These are phyloP conservation scores for Esteya vermicola DNA, from an alignment of 2,329 filamentous ascomycete genomes.

Conservation along the genomic window DNA sequence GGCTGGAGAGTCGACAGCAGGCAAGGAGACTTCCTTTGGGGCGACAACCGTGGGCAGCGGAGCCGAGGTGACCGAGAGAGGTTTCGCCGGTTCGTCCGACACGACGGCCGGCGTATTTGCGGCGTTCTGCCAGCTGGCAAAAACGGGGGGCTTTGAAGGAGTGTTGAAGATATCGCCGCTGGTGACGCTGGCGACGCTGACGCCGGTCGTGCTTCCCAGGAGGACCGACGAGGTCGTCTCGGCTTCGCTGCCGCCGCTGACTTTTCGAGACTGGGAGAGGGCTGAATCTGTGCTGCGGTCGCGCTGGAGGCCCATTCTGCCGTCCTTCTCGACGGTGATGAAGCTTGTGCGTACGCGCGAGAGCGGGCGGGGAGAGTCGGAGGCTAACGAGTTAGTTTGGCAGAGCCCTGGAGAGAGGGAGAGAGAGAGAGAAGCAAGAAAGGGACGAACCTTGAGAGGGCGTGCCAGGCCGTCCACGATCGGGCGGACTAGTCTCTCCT, in stretches of 20 bases:
- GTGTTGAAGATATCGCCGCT: background rate
- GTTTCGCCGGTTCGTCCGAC: background rate
- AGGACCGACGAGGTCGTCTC: background rate
- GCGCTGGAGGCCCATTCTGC: slow-evolving; percentile 36
- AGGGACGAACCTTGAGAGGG: slow-evolving; percentile 26
- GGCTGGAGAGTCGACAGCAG: no score
- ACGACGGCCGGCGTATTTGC: background rate
- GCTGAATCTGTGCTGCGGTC: slow-evolving; percentile 28
- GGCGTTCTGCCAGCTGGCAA: background rate
- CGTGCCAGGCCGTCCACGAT: slow-evolving; percentile 51
- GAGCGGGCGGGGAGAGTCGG: slow-evolving; percentile 46
- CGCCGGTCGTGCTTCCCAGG: no score
- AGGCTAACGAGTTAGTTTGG: background rate
- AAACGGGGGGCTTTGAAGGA: background rate
- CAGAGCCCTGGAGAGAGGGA: background rate
- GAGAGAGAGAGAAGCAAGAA: background rate
- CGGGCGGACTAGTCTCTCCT: slow-evolving; percentile 48
- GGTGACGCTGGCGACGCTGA: background rate
- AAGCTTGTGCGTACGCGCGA: slow-evolving; percentile 67
- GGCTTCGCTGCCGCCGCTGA: slow-evolving; percentile 23
- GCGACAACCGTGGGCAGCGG: no score
- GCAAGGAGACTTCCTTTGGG: no score
- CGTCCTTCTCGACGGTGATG: slow-evolving; percentile 56
- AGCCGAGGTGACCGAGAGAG: background rate
- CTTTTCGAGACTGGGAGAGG: slow-evolving; percentile 20